phyloP scores from a whole-genome alignment of 2,329 filamentous ascomycete species.

The Microcyclosporella mali region DNA sequence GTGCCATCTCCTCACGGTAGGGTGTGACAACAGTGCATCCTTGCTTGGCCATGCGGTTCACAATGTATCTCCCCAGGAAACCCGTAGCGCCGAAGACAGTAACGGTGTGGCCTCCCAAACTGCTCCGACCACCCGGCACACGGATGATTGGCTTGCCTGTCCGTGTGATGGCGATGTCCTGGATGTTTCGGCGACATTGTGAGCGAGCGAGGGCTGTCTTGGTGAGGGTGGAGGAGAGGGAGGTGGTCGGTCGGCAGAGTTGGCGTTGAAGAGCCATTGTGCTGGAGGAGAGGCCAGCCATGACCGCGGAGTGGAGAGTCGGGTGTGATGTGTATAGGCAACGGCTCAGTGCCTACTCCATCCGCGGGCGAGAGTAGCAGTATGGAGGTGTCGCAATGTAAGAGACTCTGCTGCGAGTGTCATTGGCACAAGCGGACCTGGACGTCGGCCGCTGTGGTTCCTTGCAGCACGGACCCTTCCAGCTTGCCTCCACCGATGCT shows the following conservation, averaged over 20 bases:
- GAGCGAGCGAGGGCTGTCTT: slow-evolving; percentile 22
- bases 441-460: not conserved
- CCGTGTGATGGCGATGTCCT: slow-evolving; percentile 87
- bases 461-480: not conserved
- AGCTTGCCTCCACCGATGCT: not conserved
- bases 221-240: slow-evolving; percentile 22
- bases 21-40: slow-evolving; percentile 93
- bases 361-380: not conserved
- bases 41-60: slow-evolving; percentile 85
- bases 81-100: slow-evolving; percentile 98
- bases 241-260: slow-evolving; percentile 27
- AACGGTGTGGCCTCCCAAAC: slow-evolving; percentile 71
- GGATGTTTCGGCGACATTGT: slow-evolving; percentile 41
- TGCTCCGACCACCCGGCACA: slow-evolving; percentile 70
- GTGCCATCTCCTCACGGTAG: slow-evolving; percentile 94
- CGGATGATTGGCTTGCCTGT: slow-evolving; percentile 94
- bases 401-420: not conserved
- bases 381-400: slow-evolving; percentile 1
- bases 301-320: slow-evolving; percentile 20
- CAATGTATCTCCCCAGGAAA: slow-evolving; percentile 92
- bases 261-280: slow-evolving; percentile 31
- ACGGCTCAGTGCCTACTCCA: slow-evolving; percentile 12
- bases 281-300: slow-evolving; percentile 28
- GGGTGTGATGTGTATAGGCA: slow-evolving; percentile 1
- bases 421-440: not conserved